Percentiles rank a stretch among this genome's conserved stretches.
These are phyloP conservation scores for Colletotrichum chlorophyti DNA, from an alignment of 2,329 filamentous ascomycete species.

Conservation along the genomic window DNA sequence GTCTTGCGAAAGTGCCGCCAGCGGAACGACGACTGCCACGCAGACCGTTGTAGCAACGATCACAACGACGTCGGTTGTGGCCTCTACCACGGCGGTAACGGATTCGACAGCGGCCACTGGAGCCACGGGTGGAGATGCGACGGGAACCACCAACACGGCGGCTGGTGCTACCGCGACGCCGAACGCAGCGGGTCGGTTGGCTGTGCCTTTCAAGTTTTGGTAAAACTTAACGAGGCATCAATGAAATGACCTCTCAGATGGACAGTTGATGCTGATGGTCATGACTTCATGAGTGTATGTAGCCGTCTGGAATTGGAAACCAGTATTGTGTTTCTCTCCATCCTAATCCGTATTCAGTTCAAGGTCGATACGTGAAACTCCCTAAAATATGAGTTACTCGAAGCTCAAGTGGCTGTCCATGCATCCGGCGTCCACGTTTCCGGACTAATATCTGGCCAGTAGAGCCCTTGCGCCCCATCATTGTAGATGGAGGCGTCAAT, in stretches of 20 bases:
- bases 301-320: no score
- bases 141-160: not conserved
- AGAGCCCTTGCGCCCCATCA: constrained; percentile 28
- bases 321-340: no score
- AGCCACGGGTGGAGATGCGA: not conserved
- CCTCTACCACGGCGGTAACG: not conserved
- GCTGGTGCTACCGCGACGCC: constrained; percentile 3
- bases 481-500: constrained; percentile 35
- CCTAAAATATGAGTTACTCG: no score
- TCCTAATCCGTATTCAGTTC: no score
- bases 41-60: not conserved
- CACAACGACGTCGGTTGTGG: not conserved
- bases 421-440: constrained; percentile 26
- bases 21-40: not conserved
- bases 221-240: no score
- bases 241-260: no score
- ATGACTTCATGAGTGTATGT: no score
- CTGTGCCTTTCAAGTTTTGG: constrained; percentile 21
- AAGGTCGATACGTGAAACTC: not conserved
- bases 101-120: not conserved
- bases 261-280: no score
- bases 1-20: not conserved
- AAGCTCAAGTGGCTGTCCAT: constrained; percentile 11
- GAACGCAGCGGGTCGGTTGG: constrained; percentile 12
- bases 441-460: constrained; percentile 29